Conservation (phyloP, 2,329 filamentous ascomycete species). For the Venturia asperata region DNA sequence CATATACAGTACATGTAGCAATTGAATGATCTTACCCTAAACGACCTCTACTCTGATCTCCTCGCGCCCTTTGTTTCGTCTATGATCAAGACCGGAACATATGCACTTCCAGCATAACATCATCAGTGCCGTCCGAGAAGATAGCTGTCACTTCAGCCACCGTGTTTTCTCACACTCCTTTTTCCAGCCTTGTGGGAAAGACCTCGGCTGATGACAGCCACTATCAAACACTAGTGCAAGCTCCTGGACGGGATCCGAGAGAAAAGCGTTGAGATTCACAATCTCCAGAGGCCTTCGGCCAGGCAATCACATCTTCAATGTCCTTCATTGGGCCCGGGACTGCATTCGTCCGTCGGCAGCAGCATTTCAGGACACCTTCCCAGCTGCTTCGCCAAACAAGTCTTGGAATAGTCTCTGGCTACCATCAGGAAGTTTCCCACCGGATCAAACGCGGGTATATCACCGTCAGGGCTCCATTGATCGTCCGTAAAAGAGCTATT, state of each 20-base stretch:
- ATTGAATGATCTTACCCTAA: not conserved
- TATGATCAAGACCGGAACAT: not conserved
- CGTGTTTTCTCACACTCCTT: not conserved
- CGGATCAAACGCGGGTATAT: not conserved
- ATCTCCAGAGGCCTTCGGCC: not conserved
- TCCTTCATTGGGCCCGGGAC: not conserved
- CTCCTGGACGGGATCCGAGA: not conserved
- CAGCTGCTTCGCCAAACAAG: constrained; percentile 6
- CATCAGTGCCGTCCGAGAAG: not conserved
- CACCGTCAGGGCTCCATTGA: not conserved
- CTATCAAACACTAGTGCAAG: not conserved
- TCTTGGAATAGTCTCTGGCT: not conserved
- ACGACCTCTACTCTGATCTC: not conserved
- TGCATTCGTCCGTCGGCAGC: constrained; percentile 9
- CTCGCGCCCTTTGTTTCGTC: not conserved
- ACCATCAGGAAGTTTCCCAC: not conserved
- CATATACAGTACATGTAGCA: not conserved
- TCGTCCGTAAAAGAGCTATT: not conserved
- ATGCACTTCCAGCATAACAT: not conserved
- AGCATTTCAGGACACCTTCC: not conserved
- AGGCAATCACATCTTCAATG: constrained; percentile 6
- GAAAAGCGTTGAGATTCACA: constrained; percentile 8
- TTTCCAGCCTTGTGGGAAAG: not conserved
- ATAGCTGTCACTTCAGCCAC: not conserved
- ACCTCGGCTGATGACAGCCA: not conserved